Evolutionary conservation across 2,329 filamentous ascomycete genomes (phyloP).

Genomic region (Decorospora gaudefroyi): DNA sequence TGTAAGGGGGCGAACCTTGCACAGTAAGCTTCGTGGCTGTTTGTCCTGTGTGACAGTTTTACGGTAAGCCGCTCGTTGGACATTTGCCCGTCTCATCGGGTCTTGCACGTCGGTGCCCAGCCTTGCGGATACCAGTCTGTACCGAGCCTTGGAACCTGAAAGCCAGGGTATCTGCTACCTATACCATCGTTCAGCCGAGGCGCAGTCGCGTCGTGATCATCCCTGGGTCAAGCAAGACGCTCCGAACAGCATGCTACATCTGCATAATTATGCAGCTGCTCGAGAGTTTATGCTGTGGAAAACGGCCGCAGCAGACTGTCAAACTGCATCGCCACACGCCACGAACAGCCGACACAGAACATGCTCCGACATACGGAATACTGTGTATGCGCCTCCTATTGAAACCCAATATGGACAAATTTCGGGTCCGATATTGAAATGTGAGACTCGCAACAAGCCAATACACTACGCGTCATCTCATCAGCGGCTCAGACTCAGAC

Average conservation of each 20-base stretch:
- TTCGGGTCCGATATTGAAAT: conserved; percentile 1
- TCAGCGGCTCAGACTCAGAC: conserved; percentile 1
- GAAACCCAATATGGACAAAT: background rate
- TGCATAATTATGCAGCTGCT: conserved; percentile 9
- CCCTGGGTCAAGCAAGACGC: conserved; percentile 2
- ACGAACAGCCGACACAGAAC: conserved; percentile 1
- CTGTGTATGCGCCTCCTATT: conserved; percentile 1
- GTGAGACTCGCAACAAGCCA: conserved; percentile 5
- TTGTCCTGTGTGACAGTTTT: conserved; percentile 21
- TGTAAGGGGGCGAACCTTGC: conserved; percentile 16
- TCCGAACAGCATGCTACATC: conserved; percentile 6
- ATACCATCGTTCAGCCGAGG: conserved; percentile 9
- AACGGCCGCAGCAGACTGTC: background rate
- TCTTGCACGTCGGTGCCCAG: conserved; percentile 12
- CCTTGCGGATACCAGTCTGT: conserved; percentile 17
- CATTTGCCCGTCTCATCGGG: conserved; percentile 17
- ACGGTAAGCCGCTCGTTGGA: conserved; percentile 12
- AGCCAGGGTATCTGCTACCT: conserved; percentile 9
- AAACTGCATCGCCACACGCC: conserved; percentile 7
- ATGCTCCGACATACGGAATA: too few relatives aligned
- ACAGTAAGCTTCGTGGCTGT: conserved; percentile 26
- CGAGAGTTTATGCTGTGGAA: background rate
- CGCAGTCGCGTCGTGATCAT: conserved; percentile 3
- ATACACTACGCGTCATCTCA: conserved; percentile 9
- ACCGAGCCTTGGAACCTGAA: conserved; percentile 18